Evolutionary conservation across 148 eudicot genomes (phyloP), one percentile per base, ranked within the genome.

Genomic region (Arbutus unedo): DNA sequence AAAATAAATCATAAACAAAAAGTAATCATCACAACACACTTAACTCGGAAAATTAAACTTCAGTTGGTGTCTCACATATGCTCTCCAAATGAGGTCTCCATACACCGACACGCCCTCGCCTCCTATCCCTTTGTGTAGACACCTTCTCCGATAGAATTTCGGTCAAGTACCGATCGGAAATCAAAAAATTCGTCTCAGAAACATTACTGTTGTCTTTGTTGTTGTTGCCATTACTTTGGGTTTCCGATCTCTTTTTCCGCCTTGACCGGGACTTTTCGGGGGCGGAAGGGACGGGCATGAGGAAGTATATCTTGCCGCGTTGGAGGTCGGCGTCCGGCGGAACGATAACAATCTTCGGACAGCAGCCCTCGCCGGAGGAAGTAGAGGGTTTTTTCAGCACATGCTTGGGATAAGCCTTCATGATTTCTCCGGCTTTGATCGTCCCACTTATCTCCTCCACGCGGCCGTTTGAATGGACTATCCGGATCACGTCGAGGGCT

Each of bases 241-340:
- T 5, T 1, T 44, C 19, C 25, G 59, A 83, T 23, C 68, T 85
- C 60, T 79, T 85, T 67, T 67, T 90, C 88, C 60, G 85, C 88
- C 87, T 79, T 19, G 50, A 13, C 8, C 43, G 54, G 74, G 59
- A 13, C 31, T 79, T 77, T 13, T 73, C 84, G 7, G 88, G 79
- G 6, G 85, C n/a, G 21, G 90, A 81, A 48, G 85, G 83, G 14
- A 80, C 82, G 3, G 92, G 97, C 81, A 93, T 89, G 77, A 95
- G 97, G 64, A 95, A 95, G 47, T 95, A 95, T 79, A 95, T 93
- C 85, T 91, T 93, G 45, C 98, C 98, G 15, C 98, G 93, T 51
- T 89, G 93, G 38, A 95, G 94, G 45, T 88, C 83, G 10, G 95
- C 93, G 73, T 95, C 94, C 3, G 97, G 95, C 0, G 95, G 93